phyloP scores from a whole-genome alignment of 495 filamentous ascomycete genomes.

The Lasiosphaeria miniovina region DNA sequence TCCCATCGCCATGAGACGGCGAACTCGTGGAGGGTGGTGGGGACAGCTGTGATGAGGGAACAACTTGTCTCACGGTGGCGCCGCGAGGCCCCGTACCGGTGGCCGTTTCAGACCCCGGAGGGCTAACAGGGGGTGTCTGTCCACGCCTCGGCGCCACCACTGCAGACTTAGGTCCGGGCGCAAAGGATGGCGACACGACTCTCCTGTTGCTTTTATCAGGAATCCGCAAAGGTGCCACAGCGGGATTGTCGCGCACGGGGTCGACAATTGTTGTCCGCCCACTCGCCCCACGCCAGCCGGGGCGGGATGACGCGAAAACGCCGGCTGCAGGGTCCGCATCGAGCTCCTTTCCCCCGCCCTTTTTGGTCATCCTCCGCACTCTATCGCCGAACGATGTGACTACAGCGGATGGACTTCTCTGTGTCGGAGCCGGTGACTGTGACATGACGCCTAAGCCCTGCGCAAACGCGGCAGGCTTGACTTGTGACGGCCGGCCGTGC shows the following conservation, averaged over 20 bases:
- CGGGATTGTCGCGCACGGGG: constrained; percentile 43
- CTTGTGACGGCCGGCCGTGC: constrained; percentile 44
- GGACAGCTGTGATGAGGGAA: constrained; percentile 26
- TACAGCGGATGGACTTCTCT: constrained; percentile 14
- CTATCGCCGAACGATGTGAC: constrained; percentile 42
- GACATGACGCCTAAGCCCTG: constrained; percentile 36
- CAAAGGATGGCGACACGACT: constrained; percentile 21
- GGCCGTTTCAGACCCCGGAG: constrained; percentile 28
- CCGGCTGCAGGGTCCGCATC: constrained; percentile 31
- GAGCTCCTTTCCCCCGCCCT: constrained; percentile 23
- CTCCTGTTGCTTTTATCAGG: constrained; percentile 46
- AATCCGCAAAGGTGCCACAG: constrained; percentile 41
- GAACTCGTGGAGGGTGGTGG: constrained; percentile 21
- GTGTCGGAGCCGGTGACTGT: constrained; percentile 22
- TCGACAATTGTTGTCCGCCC: constrained; percentile 48
- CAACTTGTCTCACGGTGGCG: constrained; percentile 20
- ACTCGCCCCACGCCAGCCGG: constrained; percentile 53
- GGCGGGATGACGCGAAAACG: constrained; percentile 36
- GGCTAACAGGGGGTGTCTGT: constrained; percentile 36
- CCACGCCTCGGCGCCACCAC: constrained; percentile 19
- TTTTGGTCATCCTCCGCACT: constrained; percentile 43
- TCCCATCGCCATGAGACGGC: constrained; percentile 18
- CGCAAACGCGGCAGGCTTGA: constrained; percentile 44
- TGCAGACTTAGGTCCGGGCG: constrained; percentile 14
- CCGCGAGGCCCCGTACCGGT: constrained; percentile 26